phyloP scores from a whole-genome alignment of 73 alveolate species.

The Paramecium bursaria region DNA sequence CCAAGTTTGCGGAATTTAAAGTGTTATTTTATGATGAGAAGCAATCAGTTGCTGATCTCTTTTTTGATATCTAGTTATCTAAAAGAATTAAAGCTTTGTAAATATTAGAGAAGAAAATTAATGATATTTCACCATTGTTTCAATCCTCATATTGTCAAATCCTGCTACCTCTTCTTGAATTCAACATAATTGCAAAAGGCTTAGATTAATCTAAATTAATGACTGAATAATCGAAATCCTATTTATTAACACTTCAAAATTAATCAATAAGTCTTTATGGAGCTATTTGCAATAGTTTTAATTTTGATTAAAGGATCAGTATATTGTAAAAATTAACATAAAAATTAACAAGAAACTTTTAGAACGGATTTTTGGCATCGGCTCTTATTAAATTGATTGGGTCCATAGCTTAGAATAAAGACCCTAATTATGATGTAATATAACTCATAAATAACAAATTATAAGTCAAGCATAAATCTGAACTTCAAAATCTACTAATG shows the following conservation, averaged over 20 bases:
- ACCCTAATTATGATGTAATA: conserved; percentile 30
- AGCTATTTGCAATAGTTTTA: background rate
- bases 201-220: too few species aligned
- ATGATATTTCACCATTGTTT: background rate
- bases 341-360: background rate
- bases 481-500: background rate
- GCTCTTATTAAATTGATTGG: conserved; percentile 16
- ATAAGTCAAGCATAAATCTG: background rate
- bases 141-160: background rate
- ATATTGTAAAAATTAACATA: conserved; percentile 11
- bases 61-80: conserved; percentile 23
- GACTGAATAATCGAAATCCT: conserved; percentile 27
- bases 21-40: background rate
- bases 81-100: conserved; percentile 36
- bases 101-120: background rate
- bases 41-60: background rate
- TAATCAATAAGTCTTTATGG: conserved; percentile 20
- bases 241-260: conserved; percentile 7
- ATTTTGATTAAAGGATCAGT: conserved; percentile 30
- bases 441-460: conserved; percentile 12
- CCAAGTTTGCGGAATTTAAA: conserved; percentile 17
- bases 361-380: background rate
- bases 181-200: conserved; percentile 1
- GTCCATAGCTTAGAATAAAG: conserved; percentile 28
- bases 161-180: conserved; percentile 21